Conservation (phyloP, 768 basidiomycete species). For the Cystofilobasidium ferigula region DNA sequence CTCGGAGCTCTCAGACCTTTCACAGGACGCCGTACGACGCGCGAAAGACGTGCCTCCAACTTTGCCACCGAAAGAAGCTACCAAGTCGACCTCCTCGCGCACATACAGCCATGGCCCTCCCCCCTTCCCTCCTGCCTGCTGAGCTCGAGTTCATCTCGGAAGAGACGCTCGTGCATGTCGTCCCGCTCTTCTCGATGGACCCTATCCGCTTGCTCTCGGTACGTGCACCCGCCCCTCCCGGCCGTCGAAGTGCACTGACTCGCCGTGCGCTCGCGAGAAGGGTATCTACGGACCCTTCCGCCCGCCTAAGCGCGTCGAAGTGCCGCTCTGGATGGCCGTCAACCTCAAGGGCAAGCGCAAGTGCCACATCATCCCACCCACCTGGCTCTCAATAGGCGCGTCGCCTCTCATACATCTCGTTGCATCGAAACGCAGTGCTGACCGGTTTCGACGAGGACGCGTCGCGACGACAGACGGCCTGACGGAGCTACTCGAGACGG, state of each 20-base stretch:
- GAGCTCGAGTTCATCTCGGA: conserved; percentile 82
- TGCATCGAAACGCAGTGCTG: background rate
- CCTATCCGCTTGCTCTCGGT: conserved; percentile 84
- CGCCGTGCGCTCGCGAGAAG: conserved; percentile 40
- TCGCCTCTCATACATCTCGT: conserved; percentile 11
- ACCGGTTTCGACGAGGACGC: background rate
- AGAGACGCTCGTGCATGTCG: conserved; percentile 71
- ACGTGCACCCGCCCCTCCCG: conserved; percentile 21
- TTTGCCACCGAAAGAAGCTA: no score
- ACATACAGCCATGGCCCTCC: background rate
- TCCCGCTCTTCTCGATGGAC: conserved; percentile 83
- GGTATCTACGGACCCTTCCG: conserved; percentile 85
- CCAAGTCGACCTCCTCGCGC: no score
- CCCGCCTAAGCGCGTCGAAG: conserved; percentile 68
- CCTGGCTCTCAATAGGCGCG: conserved; percentile 78
- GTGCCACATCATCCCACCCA: conserved; percentile 80
- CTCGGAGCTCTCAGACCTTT: no score
- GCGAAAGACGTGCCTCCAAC: no score
- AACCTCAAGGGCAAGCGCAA: conserved; percentile 90
- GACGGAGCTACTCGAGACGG: conserved; percentile 34
- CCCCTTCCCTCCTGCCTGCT: conserved; percentile 58
- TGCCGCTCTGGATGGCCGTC: conserved; percentile 94
- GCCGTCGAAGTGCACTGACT: background rate
- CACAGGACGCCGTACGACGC: no score
- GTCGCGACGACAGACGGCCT: conserved; percentile 14